These are phyloP conservation scores for Mortierella sp. DNA, from an alignment of 371 early-diverging fungal genomes.

Conservation along the genomic window DNA sequence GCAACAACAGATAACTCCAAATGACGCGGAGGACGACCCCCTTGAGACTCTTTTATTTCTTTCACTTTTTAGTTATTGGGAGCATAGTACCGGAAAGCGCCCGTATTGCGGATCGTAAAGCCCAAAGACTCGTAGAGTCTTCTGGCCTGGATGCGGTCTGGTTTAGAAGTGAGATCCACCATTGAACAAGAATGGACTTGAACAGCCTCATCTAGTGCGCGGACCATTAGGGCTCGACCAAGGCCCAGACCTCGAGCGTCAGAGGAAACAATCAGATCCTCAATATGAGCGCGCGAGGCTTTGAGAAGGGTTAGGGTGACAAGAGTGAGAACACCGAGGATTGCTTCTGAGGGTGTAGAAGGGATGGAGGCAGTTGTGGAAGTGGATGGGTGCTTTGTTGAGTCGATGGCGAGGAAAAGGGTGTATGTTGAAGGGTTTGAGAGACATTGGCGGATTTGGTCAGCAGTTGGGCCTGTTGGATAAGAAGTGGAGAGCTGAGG, in stretches of 20 bases:
- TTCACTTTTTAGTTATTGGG: slow-evolving; percentile 4
- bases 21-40: too few relatives aligned
- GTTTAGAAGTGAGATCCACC: slow-evolving; percentile 44
- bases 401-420: slow-evolving; percentile 29
- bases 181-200: slow-evolving; percentile 15
- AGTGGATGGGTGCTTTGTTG: neutral
- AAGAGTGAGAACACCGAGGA: slow-evolving; percentile 35
- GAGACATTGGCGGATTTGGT: slow-evolving; percentile 27
- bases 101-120: slow-evolving; percentile 43
- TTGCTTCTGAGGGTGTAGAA: neutral
- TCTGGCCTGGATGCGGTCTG: slow-evolving; percentile 40
- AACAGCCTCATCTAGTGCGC: slow-evolving; percentile 36
- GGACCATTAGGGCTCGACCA: slow-evolving; percentile 37
- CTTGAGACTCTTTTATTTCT: neutral
- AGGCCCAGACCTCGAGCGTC: slow-evolving; percentile 31
- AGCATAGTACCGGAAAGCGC: slow-evolving; percentile 31
- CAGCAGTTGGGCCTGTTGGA: slow-evolving; percentile 18
- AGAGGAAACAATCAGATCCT: slow-evolving; percentile 36
- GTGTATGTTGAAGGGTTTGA: slow-evolving; percentile 29
- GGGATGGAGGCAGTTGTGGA: neutral
- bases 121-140: slow-evolving; percentile 40
- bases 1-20: too few relatives aligned
- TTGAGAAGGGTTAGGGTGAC: slow-evolving; percentile 37
- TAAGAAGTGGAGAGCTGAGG: slow-evolving; percentile 38
- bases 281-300: slow-evolving; percentile 45